Conservation (phyloP, 1,139 yeast genomes). For the Geotrichum australiense region DNA sequence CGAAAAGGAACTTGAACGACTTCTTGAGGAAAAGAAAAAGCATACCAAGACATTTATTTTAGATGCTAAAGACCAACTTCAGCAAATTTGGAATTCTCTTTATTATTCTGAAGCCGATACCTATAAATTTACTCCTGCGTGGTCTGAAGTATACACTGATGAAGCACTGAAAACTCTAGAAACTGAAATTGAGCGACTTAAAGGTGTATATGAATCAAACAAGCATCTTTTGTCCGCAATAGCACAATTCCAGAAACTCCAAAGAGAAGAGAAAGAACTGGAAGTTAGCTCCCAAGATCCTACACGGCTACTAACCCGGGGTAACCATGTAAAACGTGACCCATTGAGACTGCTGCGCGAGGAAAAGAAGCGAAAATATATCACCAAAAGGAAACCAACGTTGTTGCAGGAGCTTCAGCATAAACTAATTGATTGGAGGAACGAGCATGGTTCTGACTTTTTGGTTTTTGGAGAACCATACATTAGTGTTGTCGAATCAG, state of each 20-base stretch:
- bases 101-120: slow-evolving; percentile 47
- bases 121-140: slow-evolving; percentile 35
- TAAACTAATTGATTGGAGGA: slow-evolving; percentile 47
- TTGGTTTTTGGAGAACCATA: slow-evolving; percentile 30
- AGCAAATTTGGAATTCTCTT: slow-evolving; percentile 54
- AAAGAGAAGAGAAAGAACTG: slow-evolving; percentile 55
- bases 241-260: slow-evolving; percentile 47
- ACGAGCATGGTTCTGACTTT: slow-evolving; percentile 35
- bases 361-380: slow-evolving; percentile 63
- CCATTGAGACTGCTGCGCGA: slow-evolving; percentile 75
- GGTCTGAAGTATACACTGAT: slow-evolving; percentile 45
- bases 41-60: slow-evolving; percentile 61
- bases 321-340: slow-evolving; percentile 35
- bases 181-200: slow-evolving; percentile 47
- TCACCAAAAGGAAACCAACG: slow-evolving; percentile 61
- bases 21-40: slow-evolving; percentile 54
- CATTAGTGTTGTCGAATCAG: slow-evolving; percentile 23
- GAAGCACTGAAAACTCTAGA: slow-evolving; percentile 55
- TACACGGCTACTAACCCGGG: slow-evolving; percentile 64
- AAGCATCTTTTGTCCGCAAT: slow-evolving; percentile 51
- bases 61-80: slow-evolving; percentile 53
- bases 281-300: slow-evolving; percentile 73
- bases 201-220: slow-evolving; percentile 45
- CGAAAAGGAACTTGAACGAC: slow-evolving; percentile 49
- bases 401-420: slow-evolving; percentile 47